These are phyloP conservation scores for Jamesozyma lodderae DNA, from an alignment of 805 yeast species.

Conservation along the genomic window DNA sequence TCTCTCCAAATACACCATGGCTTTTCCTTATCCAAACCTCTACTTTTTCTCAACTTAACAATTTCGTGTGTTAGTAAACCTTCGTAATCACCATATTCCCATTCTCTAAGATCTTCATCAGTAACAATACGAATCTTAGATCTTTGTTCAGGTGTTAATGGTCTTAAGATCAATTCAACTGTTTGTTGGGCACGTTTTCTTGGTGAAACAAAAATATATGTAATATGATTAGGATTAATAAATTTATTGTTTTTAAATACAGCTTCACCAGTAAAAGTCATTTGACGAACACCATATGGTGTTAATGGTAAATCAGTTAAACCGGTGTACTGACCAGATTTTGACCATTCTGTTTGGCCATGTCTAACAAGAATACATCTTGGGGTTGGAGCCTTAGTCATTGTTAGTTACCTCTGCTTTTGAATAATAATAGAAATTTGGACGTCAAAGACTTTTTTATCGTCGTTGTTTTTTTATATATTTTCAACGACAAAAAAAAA, in stretches of 20 bases:
- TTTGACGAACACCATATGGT: slow-evolving; percentile 65
- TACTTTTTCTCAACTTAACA: slow-evolving; percentile 43
- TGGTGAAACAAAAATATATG: slow-evolving; percentile 70
- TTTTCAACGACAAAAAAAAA: no score
- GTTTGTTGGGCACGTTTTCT: slow-evolving; percentile 73
- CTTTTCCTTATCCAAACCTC: slow-evolving; percentile 45
- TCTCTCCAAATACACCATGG: slow-evolving; percentile 83
- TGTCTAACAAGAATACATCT: slow-evolving; percentile 69
- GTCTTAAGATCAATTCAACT: slow-evolving; percentile 49
- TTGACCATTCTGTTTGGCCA: slow-evolving; percentile 95
- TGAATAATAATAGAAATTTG: no score
- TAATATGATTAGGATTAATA: slow-evolving; percentile 54
- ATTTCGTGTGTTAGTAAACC: slow-evolving; percentile 68
- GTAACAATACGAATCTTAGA: slow-evolving; percentile 37
- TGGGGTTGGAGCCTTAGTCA: slow-evolving; percentile 38
- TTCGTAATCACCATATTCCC: slow-evolving; percentile 97
- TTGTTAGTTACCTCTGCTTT: no score
- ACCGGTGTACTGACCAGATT: slow-evolving; percentile 87
- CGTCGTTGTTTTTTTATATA: no score
- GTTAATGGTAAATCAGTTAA: slow-evolving; percentile 75
- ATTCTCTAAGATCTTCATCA: slow-evolving; percentile 74
- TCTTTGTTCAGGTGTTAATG: slow-evolving; percentile 36
- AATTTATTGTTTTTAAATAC: slow-evolving; percentile 53
- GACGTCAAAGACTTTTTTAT: no score
- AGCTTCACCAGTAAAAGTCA: slow-evolving; percentile 61